Base-by-base conservation (phyloP, 106 monocot genomes). In the Dendrobium nobile region DNA sequence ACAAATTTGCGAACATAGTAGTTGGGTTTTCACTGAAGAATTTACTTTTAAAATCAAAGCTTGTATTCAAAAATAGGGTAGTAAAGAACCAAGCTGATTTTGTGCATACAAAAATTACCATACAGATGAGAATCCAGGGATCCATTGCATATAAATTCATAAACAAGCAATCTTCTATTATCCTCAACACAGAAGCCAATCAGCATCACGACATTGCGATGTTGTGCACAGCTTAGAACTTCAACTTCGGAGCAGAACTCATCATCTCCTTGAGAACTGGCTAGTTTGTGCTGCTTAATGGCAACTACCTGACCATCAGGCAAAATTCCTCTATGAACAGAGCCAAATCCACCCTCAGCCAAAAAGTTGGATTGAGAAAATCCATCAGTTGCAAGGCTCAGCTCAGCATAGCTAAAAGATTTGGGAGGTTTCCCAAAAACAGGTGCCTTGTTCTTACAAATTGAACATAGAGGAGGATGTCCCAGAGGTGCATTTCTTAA, bases 341-440 rank as follows among this genome's bases (percentile, higher is more conserved):
- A 80, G 24, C 80, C 84, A 75, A 80, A 84, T n/a, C 84, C 84
- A 65, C 79, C 79, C 44, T 84, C 80, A 16, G 79, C 79, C 79
- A 84, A 77, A 28, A 80, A 76, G 75, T 84, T 80, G 43, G 27
- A 73, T 84, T 84, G 73, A 10, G 84, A 84, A 67, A 84, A 84
- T 37, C 79, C 84, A 80, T 75, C 59, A 9, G 84, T 84, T 27
- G 84, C 84, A 67, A 80, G 64, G 76, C 70, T 78, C 41, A 84
- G 75, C 58, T 84, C 84, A 45, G 73, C 40, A 74, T 79, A 84
- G 64, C 79, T 84, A 33, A 84, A 84, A 58, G 54, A 75, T 51
- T 79, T 84, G 37, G 84, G 84, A 84, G 84, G 84, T 47, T 84
- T 84, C 17, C 84, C 84, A 79, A 84, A 84, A n/a, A 79, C 45